phyloP scores from a whole-genome alignment of 495 filamentous ascomycete genomes.

The Saxophila tyrrhenica region DNA sequence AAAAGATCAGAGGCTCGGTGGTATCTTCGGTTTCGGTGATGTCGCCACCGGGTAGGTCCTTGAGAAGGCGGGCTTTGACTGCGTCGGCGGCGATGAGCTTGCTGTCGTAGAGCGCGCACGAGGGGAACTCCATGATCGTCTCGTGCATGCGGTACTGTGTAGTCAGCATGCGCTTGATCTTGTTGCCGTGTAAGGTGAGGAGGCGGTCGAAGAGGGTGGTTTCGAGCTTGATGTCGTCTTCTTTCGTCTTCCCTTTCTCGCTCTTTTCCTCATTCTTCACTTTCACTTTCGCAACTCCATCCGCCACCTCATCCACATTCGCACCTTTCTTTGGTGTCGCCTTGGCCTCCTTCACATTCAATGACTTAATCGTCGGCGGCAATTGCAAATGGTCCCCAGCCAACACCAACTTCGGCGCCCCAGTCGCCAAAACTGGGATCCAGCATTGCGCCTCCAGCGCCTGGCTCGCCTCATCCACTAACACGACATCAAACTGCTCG shows the following conservation, averaged over 20 bases:
- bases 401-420: slow-evolving; percentile 73
- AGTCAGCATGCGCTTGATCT: slow-evolving; percentile 89
- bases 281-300: neutral
- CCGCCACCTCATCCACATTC: slow-evolving; percentile 7
- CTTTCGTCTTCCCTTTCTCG: slow-evolving; percentile 16
- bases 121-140: slow-evolving; percentile 88
- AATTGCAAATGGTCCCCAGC: slow-evolving; percentile 92
- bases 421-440: slow-evolving; percentile 62
- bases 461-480: slow-evolving; percentile 93
- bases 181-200: slow-evolving; percentile 64
- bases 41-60: slow-evolving; percentile 45
- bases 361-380: slow-evolving; percentile 85
- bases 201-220: slow-evolving; percentile 86
- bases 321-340: slow-evolving; percentile 16
- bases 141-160: slow-evolving; percentile 99
- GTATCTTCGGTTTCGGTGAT: slow-evolving; percentile 82
- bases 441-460: slow-evolving; percentile 95
- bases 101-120: slow-evolving; percentile 72
- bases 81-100: slow-evolving; percentile 66
- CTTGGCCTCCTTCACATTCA: slow-evolving; percentile 42
- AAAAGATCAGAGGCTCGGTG: slow-evolving; percentile 76
- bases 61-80: slow-evolving; percentile 64
- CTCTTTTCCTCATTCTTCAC: neutral
- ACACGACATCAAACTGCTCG: slow-evolving; percentile 82
- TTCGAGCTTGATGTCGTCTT: slow-evolving; percentile 50